Conservation (phyloP, 2,329 filamentous ascomycete species). For the Paecilomyces fulvus region DNA sequence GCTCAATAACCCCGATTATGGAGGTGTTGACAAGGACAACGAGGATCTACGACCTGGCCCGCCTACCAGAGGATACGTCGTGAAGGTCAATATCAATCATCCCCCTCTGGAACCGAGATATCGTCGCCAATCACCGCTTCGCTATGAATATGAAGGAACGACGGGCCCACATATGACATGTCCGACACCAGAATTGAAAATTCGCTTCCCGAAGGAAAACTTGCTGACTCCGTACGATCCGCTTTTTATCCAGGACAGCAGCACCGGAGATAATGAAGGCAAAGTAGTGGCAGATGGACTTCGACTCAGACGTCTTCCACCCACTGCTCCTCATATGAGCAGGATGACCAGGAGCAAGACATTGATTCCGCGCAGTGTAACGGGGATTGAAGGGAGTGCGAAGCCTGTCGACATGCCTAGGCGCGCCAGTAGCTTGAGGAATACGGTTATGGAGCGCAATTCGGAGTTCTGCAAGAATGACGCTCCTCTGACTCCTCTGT, state of each 20-base stretch:
- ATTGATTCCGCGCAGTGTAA: not conserved
- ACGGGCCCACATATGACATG: no score
- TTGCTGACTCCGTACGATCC: not conserved
- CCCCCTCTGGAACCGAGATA: not conserved
- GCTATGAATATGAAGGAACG: no score
- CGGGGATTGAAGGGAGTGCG: not conserved
- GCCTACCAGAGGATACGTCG: not conserved
- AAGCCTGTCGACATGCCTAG: not conserved
- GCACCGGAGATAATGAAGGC: not conserved
- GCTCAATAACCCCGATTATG: not conserved
- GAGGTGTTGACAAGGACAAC: not conserved
- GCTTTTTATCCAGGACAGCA: not conserved
- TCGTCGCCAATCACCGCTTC: not conserved
- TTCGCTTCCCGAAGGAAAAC: no score
- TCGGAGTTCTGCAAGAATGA: not conserved
- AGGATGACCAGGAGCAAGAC: not conserved
- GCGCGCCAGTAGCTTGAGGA: not conserved
- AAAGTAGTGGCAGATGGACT: not conserved
- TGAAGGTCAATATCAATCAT: not conserved
- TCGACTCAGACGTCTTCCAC: not conserved
- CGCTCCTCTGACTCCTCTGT: no score
- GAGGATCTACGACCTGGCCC: not conserved
- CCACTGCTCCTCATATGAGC: not conserved
- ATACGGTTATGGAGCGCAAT: not conserved
- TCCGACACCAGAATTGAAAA: no score